A percentile compares a stretch with the other conserved stretches of the same genome.
These are phyloP conservation scores for Paecilomyces variotii DNA, from an alignment of 2,329 filamentous ascomycete species.

Conservation along the genomic window DNA sequence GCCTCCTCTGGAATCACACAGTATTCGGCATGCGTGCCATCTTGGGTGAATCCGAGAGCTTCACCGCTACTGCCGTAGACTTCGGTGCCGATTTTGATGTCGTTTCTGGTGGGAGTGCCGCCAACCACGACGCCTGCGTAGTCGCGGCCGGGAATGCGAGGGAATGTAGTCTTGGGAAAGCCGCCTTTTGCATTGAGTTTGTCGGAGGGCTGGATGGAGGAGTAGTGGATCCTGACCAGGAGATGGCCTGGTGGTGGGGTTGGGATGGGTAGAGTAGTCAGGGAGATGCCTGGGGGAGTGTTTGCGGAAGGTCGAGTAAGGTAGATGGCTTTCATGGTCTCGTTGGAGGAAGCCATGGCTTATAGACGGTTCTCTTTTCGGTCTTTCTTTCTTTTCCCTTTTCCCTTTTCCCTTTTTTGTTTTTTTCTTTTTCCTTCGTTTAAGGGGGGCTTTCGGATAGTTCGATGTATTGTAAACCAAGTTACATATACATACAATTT, in stretches of 20 bases:
- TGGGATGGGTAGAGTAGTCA: slow-evolving; percentile 8
- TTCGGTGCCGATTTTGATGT: slow-evolving; percentile 14
- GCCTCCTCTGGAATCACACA: slow-evolving; percentile 11
- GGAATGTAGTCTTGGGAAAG: slow-evolving; percentile 21
- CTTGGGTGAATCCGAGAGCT: slow-evolving; percentile 14
- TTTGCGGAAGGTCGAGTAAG: neutral
- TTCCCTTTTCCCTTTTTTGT: too few species aligned
- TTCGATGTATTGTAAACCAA: too few species aligned
- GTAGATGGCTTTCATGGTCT: neutral
- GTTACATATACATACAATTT: neutral
- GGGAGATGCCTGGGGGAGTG: neutral
- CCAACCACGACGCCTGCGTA: slow-evolving; percentile 21
- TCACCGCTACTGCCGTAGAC: slow-evolving; percentile 24
- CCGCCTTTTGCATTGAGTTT: slow-evolving; percentile 22
- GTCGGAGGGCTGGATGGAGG: slow-evolving; percentile 22
- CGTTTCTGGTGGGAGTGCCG: slow-evolving; percentile 6
- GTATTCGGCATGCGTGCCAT: slow-evolving; percentile 21
- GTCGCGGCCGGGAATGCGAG: slow-evolving; percentile 22
- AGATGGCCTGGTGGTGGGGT: slow-evolving; percentile 11
- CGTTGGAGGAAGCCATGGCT: neutral
- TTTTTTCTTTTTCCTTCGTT: too few species aligned
- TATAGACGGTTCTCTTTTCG: too few species aligned
- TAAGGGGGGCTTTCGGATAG: too few species aligned
- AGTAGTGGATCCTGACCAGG: slow-evolving; percentile 18
- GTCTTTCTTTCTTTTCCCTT: too few species aligned